These are phyloP conservation scores for Platanus orientalis DNA, from an alignment of 164 flowering plant genomes.

Conservation along the genomic window DNA sequence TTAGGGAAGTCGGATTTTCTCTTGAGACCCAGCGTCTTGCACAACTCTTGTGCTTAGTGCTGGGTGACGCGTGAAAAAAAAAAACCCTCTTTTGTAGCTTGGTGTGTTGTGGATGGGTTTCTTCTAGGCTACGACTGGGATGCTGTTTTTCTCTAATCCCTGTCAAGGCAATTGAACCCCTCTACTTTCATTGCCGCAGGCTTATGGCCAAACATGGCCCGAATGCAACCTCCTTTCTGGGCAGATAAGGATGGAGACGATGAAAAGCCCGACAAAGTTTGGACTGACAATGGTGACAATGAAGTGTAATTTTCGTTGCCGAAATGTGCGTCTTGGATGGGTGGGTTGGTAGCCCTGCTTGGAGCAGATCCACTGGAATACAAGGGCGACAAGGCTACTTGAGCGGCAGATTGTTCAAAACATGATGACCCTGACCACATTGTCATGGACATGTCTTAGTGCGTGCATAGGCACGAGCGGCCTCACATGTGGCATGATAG, in stretches of 20 bases:
- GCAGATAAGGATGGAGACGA: slow-evolving; percentile 38
- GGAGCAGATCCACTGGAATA: slow-evolving; percentile 79
- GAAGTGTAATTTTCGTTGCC: slow-evolving; percentile 42
- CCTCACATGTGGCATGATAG: no score
- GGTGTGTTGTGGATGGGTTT: neutral
- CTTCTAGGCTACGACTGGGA: slow-evolving; percentile 57
- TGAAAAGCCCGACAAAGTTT: slow-evolving; percentile 24
- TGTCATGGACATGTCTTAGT: no score
- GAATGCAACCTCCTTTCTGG: slow-evolving; percentile 42
- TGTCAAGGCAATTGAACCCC: slow-evolving; percentile 69
- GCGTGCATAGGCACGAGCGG: no score
- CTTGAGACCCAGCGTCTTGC: no score
- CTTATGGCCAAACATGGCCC: slow-evolving; percentile 55
- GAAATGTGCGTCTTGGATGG: slow-evolving; percentile 61
- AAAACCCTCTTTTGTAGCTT: no score
- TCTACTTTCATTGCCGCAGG: slow-evolving; percentile 58
- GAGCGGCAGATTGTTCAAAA: slow-evolving; percentile 35
- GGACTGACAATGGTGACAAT: slow-evolving; percentile 13
- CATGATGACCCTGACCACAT: no score
- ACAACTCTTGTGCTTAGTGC: no score
- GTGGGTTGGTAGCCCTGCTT: slow-evolving; percentile 71
- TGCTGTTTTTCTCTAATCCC: slow-evolving; percentile 58
- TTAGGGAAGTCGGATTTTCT: no score
- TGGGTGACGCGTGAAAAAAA: no score
- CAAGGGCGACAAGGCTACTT: slow-evolving; percentile 59